Evolutionary conservation across 345 rosid species (phyloP), one percentile per base, ranked within the genome.

Genomic region (Melaleuca quinquenervia): DNA sequence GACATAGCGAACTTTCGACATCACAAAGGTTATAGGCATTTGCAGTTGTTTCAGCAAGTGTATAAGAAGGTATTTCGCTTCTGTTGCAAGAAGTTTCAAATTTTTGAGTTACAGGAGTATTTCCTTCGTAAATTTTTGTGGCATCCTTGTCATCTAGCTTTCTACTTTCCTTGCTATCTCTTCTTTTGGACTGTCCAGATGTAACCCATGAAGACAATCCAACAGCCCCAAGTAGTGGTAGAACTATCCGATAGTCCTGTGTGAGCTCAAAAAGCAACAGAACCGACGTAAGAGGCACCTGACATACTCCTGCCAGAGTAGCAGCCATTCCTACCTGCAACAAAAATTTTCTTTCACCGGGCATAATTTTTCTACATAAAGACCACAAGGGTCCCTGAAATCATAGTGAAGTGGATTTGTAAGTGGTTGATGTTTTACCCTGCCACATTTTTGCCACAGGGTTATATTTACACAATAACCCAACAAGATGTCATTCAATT

Each of bases 251-350:
- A 87, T 95, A 96, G 86, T 96, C 99, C 86, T 95, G 99, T 62
- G 98, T 95, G 84, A 96, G 92, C 85, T 96, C 99, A 87, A 96
- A 96, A 70, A 96, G 96, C 87, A 95, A 90, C 85, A 96, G 88
- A 82, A 95, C 99, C 3, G 99, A 89, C 70, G 99, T 96, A 88
- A 96, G 99, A 86, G 99, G 98, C 84, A 96, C 99, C 88, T 96
- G 98, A 89, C 99, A 96, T 80, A 96, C 99, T 86, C 99, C 99
- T 20, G 98, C 98, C 87, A 96, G 98, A 83, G 98, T 95, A 88
- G 99, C 98, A 85, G 99, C 99, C 99, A 96, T 96, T 85, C 99
- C 98, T 82, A 96, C 99, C 99, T 95, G 94, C 91, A 85, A 78
- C 85, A 29, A 36, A 76, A 22, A 6, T 10, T 85, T 27, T 50